A percentile compares a stretch with the other conserved stretches of the same genome.
These are phyloP conservation scores for Debaryomyces coudertii DNA, from an alignment of 1,139 yeast species.

Conservation along the genomic window DNA sequence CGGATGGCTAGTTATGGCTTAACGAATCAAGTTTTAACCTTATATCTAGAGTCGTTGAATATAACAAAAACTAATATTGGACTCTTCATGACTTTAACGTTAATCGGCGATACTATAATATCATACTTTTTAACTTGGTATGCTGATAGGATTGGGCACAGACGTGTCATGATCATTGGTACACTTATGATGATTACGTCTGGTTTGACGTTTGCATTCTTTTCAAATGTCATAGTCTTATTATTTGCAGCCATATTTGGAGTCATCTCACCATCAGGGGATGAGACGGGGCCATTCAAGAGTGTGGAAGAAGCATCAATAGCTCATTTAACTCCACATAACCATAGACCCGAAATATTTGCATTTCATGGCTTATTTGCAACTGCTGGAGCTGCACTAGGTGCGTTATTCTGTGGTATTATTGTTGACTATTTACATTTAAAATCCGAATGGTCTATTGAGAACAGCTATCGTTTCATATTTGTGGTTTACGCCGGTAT, in stretches of 20 bases:
- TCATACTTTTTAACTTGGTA: slow-evolving; percentile 77
- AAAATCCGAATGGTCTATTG: slow-evolving; percentile 31
- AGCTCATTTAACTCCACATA: slow-evolving; percentile 75
- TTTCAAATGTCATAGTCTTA: slow-evolving; percentile 54
- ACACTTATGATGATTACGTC: slow-evolving; percentile 70
- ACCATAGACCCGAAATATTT: slow-evolving; percentile 71
- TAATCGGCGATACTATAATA: slow-evolving; percentile 76
- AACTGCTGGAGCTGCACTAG: slow-evolving; percentile 75
- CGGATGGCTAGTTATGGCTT: slow-evolving; percentile 80
- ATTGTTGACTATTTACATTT: slow-evolving; percentile 49
- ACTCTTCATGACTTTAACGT: slow-evolving; percentile 78
- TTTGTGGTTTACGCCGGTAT: slow-evolving; percentile 61
- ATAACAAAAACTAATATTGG: slow-evolving; percentile 68
- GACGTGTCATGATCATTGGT: slow-evolving; percentile 67
- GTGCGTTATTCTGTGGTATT: slow-evolving; percentile 68
- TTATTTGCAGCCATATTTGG: slow-evolving; percentile 59
- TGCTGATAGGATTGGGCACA: slow-evolving; percentile 76
- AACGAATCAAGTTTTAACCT: slow-evolving; percentile 77
- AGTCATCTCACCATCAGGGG: slow-evolving; percentile 88
- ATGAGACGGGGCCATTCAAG: slow-evolving; percentile 91
- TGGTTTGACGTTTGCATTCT: slow-evolving; percentile 62
- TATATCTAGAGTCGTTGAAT: slow-evolving; percentile 61
- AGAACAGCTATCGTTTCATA: slow-evolving; percentile 56
- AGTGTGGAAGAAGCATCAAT: slow-evolving; percentile 85
- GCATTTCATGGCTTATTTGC: slow-evolving; percentile 72